Base-by-base conservation (phyloP, 73 alveolate species). In the Paramecium tetraurelia region DNA sequence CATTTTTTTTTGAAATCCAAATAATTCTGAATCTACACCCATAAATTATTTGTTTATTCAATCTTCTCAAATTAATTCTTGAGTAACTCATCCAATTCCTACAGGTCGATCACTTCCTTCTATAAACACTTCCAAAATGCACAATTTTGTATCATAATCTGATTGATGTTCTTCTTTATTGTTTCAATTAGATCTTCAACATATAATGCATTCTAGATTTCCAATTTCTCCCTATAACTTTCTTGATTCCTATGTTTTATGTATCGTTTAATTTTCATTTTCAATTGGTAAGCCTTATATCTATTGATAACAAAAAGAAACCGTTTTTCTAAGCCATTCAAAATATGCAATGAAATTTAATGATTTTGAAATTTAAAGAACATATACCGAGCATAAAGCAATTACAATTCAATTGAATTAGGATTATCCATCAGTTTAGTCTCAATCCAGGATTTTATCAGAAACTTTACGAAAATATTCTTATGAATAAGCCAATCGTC, bases 1-100 rank as follows among this genome's bases (percentile, higher is more conserved):
- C 93, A 86, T 63, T 86, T 86, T 20, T 86, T 86, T 16, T 77
- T 86, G 50, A 58, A 63, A 38, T 86, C 93, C 21, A 86, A 69
- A 31, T 86, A 86, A 22, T 86, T 58, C 40, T 41, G 18, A 29
- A 57, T 63, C 21, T 58, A n/a, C 3, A 63, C 57, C 93, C 93
- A 86, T 33, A 86, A 36, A 41, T 86, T 63, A 58, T 86, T 86
- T 4, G 85, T 40, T 9, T 22, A 35, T 58, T 86, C 87, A 16
- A 86, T 41, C 41, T 63, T 35, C 14, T 69, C 85, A 63, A 58
- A 86, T 20, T 72, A 50, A 31, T 27, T 41, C 40, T 68, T 59
- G 9, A 77, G 88, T 18, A 86, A 59, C 14, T 59, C 59, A 40
- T 86, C 85, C 24, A 86, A 41, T 63, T 86, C 93, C 27, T 86